Evolutionary conservation across 1,139 yeast genomes (phyloP), one percentile per base, ranked within the genome.

Genomic region (Wickerhamomyces sp.): DNA sequence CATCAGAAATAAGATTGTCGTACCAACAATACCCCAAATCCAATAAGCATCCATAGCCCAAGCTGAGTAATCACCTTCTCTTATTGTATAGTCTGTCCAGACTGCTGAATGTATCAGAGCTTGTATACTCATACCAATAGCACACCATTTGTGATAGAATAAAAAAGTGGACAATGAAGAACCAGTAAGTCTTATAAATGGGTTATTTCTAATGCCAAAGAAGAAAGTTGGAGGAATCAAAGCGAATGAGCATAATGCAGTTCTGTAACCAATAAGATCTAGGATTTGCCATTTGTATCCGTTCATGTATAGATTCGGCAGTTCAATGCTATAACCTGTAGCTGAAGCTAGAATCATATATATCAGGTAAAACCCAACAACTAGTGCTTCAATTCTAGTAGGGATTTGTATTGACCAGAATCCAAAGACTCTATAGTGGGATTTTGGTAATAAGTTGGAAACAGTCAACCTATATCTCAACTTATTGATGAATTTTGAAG

Each of bases 151-250:
- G 59, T 79, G 85, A 52, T 70, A 69, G 30, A 66, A 62, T 46
- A 74, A 61, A 60, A 79, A 79, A 13, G 76, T 66, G 1, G 78
- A 52, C 46, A 68, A 71, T 1, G 73, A 56, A 60, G 78, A 67
- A 3, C 81, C 81, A 6, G 79, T 68, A 15, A 79, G 45, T 60
- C 68, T 67, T 50, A 73, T 73, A 60, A 79, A 68, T 42, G 80
- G 78, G 56, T 79, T 79, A 55, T 79, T 79, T 64, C 85, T 72
- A 36, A 81, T 80, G 11, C 83, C 78, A 60, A 79, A 78, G 46
- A 79, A 63, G 46, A 76, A 71, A 27, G 77, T 62, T n/a, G 73
- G 60, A 2, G 86, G 85, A 46, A 78, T 68, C 41, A 78, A 51
- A 45, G 75, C 76, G 38, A 76, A 61, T 3, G 75, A 63, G 59